Conservation (phyloP, 345 rosid genomes). For the Kandelia obovata region DNA sequence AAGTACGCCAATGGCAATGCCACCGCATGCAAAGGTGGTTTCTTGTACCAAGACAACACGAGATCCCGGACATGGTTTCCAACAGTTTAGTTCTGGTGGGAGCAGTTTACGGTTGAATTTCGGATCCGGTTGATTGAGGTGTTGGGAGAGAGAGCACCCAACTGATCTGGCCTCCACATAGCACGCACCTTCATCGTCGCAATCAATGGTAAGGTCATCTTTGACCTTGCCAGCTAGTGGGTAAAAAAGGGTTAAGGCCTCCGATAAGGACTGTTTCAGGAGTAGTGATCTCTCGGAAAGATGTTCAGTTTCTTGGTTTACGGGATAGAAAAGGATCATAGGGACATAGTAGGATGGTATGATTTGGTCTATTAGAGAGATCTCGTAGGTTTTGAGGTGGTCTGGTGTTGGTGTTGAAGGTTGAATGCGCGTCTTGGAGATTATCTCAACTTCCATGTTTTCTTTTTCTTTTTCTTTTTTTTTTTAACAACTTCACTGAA, state of each 20-base stretch:
- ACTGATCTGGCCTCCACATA: constrained; percentile 9
- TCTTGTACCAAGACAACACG: constrained; percentile 16
- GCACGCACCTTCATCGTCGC: background rate
- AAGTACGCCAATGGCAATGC: constrained; percentile 31
- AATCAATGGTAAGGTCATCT: constrained; percentile 10
- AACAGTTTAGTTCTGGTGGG: background rate
- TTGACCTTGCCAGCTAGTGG: constrained; percentile 11
- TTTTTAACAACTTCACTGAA: background rate
- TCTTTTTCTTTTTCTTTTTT: no score
- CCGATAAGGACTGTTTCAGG: constrained; percentile 14
- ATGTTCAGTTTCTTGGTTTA: background rate
- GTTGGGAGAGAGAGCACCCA: background rate
- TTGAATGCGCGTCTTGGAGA: constrained; percentile 3
- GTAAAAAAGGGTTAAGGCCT: constrained; percentile 9
- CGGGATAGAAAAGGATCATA: constrained; percentile 2
- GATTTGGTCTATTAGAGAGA: constrained; percentile 13
- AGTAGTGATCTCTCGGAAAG: background rate
- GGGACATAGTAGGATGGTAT: background rate
- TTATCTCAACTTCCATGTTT: constrained; percentile 3
- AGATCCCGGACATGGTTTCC: background rate
- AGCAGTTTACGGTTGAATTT: constrained; percentile 7
- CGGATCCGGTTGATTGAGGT: constrained; percentile 12
- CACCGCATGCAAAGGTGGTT: constrained; percentile 36
- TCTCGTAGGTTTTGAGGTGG: constrained; percentile 7
- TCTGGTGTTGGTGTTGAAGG: constrained; percentile 15